Conservation (phyloP, 306 rosid species). For the Sphenostylis stenocarpa region DNA sequence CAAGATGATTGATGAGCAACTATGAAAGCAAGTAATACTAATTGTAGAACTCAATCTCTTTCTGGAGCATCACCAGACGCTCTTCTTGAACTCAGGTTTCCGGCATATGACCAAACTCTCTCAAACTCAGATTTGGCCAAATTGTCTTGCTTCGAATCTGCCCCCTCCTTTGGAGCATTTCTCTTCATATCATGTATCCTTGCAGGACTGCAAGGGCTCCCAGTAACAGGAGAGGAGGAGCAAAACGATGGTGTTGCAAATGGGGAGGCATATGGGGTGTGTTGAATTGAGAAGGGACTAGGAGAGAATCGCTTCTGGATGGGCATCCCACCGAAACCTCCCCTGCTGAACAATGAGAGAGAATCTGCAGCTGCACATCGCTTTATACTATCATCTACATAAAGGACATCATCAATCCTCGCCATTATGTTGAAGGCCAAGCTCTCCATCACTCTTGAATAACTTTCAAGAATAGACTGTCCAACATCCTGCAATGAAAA, state of each 20-base stretch:
- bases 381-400: slow-evolving; percentile 77
- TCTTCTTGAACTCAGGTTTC: slow-evolving; percentile 77
- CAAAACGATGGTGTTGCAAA: slow-evolving; percentile 81
- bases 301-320: slow-evolving; percentile 89
- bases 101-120: slow-evolving; percentile 76
- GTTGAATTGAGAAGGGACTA: slow-evolving; percentile 89
- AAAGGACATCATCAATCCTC: slow-evolving; percentile 87
- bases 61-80: slow-evolving; percentile 74
- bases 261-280: slow-evolving; percentile 79
- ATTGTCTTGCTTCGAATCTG: slow-evolving; percentile 47
- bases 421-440: slow-evolving; percentile 96
- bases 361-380: slow-evolving; percentile 70
- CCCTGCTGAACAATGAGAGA: slow-evolving; percentile 61
- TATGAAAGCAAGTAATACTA: slow-evolving; percentile 1
- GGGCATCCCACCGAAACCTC: slow-evolving; percentile 78
- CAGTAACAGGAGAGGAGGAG: slow-evolving; percentile 67
- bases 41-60: slow-evolving; percentile 48
- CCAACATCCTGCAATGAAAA: slow-evolving; percentile 85
- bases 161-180: slow-evolving; percentile 38
- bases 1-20: background rate
- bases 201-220: slow-evolving; percentile 87
- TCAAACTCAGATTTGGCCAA: slow-evolving; percentile 54
- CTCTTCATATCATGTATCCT: slow-evolving; percentile 48
- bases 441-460: slow-evolving; percentile 97
- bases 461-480: slow-evolving; percentile 95